Evolutionary conservation across 495 filamentous ascomycete species (phyloP).

Genomic region (Annulohypoxylon bovei): DNA sequence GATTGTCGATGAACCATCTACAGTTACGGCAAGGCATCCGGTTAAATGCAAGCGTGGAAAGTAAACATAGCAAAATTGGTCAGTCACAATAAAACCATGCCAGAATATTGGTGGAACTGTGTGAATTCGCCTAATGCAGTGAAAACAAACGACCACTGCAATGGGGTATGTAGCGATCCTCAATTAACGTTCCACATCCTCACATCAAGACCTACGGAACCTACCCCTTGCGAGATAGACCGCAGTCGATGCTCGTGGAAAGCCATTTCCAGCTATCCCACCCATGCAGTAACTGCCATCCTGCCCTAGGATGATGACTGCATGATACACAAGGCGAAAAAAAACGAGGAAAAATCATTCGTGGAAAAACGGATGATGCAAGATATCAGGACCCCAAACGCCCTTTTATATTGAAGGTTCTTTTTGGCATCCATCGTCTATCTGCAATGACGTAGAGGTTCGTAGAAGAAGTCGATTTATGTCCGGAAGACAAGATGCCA

Average conservation of each 20-base stretch:
- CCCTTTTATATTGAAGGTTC: constrained; percentile 58
- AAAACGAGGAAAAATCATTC: constrained; percentile 48
- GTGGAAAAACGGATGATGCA: constrained; percentile 67
- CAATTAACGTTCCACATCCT: constrained; percentile 67
- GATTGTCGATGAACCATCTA: background rate
- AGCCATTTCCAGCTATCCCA: constrained; percentile 63
- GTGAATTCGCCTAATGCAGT: constrained; percentile 66
- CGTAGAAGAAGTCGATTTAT: constrained; percentile 42
- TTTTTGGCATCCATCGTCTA: constrained; percentile 80
- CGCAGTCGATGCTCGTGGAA: constrained; percentile 52
- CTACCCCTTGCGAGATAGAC: constrained; percentile 35
- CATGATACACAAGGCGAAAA: constrained; percentile 50
- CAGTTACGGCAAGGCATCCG: background rate
- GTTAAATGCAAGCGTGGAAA: background rate
- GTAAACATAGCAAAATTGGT: background rate
- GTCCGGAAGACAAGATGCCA: constrained; percentile 46
- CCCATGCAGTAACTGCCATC: constrained; percentile 60
- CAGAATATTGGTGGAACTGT: constrained; percentile 54
- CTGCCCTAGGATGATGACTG: constrained; percentile 46
- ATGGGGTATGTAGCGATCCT: constrained; percentile 64
- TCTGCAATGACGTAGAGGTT: constrained; percentile 65
- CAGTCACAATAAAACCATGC: constrained; percentile 11
- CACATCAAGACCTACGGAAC: constrained; percentile 51
- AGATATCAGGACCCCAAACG: constrained; percentile 90
- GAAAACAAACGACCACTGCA: constrained; percentile 55